Evolutionary conservation across 352 stramenopile genomes (phyloP), one percentile per base, ranked within the genome.

Genomic region (Plasmopara muralis): DNA sequence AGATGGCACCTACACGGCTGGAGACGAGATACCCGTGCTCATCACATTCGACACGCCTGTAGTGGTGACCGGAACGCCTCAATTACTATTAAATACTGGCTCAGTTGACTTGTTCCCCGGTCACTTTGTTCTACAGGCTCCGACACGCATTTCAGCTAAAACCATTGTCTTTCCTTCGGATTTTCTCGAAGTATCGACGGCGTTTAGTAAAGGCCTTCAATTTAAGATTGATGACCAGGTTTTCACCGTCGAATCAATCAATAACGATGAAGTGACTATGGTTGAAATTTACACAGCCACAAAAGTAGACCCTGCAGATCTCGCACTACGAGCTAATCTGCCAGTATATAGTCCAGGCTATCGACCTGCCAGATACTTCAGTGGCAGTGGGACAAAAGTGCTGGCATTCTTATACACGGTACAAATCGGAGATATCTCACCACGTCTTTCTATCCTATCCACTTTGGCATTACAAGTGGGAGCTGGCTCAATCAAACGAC

Each of bases 21-120:
- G 81, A 8, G 77, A 89, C 41, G 66, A 45, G 1, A 70, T 91
- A 18, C 57, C 77, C n/a, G 51, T 89, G 9, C 46, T 69, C 14
- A 71, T 89, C 9, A 61, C 46, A 1, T 86, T 91, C 30, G 67
- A 87, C 25, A 68, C 51, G 8, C 70, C 76, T 0, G 77, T 91
- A 0, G 64, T 85, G 1, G 81, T 88, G 9, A 72, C 65, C 9
- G 80, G 80, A 0, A 55, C 47, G 0, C 77, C 80, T 7, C 52
- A 68, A 18, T 37, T 90, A 14, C 16, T 75, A 12, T 47, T 90
- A 3, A 62, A 38, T 4, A 87, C 80, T 0, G 74, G 73, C 0
- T 77, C 55, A 13, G 62, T 85, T 10, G 51, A 86, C 47, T 55
- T 89, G 16, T 85, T 75, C 41, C 75, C 75, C 12, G 77, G 77